A percentile compares a stretch with the other conserved stretches of the same genome.
phyloP scores from a whole-genome alignment of 352 stramenopile species.

The Phytophthora colocasiae region DNA sequence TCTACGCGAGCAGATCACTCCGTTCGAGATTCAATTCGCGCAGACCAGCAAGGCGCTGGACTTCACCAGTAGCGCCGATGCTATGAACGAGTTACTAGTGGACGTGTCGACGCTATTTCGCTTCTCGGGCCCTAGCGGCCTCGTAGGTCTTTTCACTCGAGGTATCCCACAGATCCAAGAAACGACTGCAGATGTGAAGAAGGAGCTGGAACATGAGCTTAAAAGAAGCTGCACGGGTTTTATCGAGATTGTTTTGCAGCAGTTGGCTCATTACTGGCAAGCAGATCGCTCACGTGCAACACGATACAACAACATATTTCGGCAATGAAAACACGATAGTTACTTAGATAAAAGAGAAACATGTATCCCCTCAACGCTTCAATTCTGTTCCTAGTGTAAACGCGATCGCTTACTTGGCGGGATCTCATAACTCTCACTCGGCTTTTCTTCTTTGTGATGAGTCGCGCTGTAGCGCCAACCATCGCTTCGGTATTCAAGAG shows the following conservation, averaged over 20 bases:
- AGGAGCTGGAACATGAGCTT: conserved; percentile 79
- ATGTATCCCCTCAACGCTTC: no score
- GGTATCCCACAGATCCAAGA: conserved; percentile 84
- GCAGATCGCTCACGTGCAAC: conserved; percentile 63
- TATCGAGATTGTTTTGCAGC: conserved; percentile 77
- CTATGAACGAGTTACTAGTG: conserved; percentile 73
- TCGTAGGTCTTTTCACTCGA: conserved; percentile 70
- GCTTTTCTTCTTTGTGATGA: no score
- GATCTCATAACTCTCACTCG: no score
- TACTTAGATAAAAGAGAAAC: no score
- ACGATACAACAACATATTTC: no score
- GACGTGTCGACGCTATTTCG: conserved; percentile 74
- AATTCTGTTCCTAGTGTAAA: no score
- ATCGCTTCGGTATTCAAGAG: no score
- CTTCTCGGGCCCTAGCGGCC: conserved; percentile 60
- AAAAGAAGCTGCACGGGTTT: conserved; percentile 84
- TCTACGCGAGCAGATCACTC: conserved; percentile 84
- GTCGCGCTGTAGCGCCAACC: no score
- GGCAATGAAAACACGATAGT: no score
- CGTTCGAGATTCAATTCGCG: conserved; percentile 85
- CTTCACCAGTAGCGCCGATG: conserved; percentile 79
- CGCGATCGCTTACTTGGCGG: no score
- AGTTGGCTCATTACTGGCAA: conserved; percentile 68
- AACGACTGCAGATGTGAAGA: conserved; percentile 81
- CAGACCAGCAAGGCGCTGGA: conserved; percentile 76